A percentile compares a stretch with the other conserved stretches of the same genome.
phyloP scores from a whole-genome alignment of 2,329 filamentous ascomycete genomes.

The Rhexocercosporidium sp. region DNA sequence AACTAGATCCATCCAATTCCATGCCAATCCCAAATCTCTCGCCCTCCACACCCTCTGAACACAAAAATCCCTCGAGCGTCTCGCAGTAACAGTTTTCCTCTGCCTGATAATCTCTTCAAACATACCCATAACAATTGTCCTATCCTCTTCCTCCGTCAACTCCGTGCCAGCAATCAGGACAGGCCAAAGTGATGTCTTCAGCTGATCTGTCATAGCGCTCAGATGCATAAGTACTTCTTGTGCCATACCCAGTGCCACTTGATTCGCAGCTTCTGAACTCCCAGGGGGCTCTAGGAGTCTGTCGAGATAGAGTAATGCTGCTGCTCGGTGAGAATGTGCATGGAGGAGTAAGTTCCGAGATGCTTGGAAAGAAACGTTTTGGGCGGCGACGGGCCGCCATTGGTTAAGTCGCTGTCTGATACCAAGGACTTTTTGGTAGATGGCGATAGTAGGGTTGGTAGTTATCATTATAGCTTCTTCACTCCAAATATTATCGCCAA shows the following conservation, averaged over 20 bases:
- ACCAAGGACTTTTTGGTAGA: conserved; percentile 29
- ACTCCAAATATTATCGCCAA: neutral
- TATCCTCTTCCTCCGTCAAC: conserved; percentile 34
- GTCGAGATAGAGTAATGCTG: conserved; percentile 39
- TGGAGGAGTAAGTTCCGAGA: conserved; percentile 40
- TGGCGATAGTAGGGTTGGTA: neutral
- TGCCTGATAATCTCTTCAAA: conserved; percentile 38
- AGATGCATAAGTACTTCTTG: conserved; percentile 41
- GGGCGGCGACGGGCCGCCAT: conserved; percentile 37
- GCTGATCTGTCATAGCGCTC: conserved; percentile 33
- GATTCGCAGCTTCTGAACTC: conserved; percentile 32
- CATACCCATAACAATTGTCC: conserved; percentile 32
- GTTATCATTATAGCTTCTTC: conserved; percentile 12
- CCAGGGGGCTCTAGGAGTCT: conserved; percentile 37
- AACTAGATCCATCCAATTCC: conserved; percentile 42
- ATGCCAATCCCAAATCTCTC: conserved; percentile 36
- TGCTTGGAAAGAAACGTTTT: conserved; percentile 33
- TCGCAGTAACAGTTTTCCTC: conserved; percentile 38
- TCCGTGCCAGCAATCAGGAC: conserved; percentile 41
- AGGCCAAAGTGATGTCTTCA: conserved; percentile 42
- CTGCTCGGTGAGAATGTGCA: conserved; percentile 38
- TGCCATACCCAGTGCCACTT: conserved; percentile 36
- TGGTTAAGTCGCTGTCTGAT: conserved; percentile 30
- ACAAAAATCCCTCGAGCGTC: conserved; percentile 38
- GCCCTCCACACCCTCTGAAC: conserved; percentile 40